A percentile compares a stretch with the other conserved stretches of the same genome.
phyloP scores from a whole-genome alignment of 2,329 filamentous ascomycete genomes.

The Beauveria australis region DNA sequence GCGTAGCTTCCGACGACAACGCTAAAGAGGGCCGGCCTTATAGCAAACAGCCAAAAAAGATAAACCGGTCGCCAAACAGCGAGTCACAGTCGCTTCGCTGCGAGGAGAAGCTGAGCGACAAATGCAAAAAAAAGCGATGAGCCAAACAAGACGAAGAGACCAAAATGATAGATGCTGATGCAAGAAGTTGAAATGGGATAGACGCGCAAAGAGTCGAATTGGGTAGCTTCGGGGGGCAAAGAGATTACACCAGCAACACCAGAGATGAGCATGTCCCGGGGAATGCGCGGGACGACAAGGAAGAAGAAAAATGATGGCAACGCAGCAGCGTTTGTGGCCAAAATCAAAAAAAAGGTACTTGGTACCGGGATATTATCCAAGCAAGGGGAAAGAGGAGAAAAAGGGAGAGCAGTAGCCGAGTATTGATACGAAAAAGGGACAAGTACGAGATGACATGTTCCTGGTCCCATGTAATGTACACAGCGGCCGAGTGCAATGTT shows the following conservation, averaged over 20 bases:
- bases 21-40: constrained; percentile 5
- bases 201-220: neutral
- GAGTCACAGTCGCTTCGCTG: neutral
- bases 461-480: neutral
- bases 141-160: neutral
- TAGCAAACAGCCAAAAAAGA: constrained; percentile 5
- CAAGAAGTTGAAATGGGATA: neutral
- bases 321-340: neutral
- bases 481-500: neutral
- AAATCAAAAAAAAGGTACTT: neutral
- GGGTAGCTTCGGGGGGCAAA: constrained; percentile 2
- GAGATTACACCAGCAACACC: constrained; percentile 2
- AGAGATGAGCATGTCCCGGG: constrained; percentile 5
- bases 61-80: neutral
- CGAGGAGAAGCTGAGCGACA: neutral
- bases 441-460: neutral
- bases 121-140: neutral
- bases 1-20: neutral
- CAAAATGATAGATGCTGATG: neutral
- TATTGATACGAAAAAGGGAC: neutral
- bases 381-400: neutral
- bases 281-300: neutral
- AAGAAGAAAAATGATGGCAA: neutral
- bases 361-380: neutral
- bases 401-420: neutral